Conservation (phyloP, 169 alveolate genomes). For the Plasmodium berghei region DNA sequence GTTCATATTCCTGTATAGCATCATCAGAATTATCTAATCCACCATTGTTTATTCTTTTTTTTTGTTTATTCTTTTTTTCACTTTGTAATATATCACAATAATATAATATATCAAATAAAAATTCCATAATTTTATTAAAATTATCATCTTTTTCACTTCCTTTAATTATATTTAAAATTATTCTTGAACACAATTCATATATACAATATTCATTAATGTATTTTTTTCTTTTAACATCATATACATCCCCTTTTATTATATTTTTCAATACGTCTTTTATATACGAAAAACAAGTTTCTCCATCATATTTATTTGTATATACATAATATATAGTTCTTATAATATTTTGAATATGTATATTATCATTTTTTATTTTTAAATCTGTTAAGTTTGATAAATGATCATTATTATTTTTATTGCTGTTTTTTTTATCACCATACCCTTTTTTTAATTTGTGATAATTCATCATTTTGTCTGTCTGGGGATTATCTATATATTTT, state of each 20-base stretch:
- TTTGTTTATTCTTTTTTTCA: conserved; percentile 16
- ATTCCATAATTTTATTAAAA: conserved; percentile 65
- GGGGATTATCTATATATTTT: neutral
- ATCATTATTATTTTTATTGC: neutral
- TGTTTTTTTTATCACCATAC: conserved; percentile 18
- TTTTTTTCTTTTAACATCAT: conserved; percentile 40
- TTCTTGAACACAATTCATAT: conserved; percentile 52
- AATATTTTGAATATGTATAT: conserved; percentile 70
- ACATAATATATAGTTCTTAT: conserved; percentile 66
- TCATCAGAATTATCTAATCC: neutral
- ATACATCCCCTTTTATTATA: conserved; percentile 64
- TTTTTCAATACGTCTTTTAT: conserved; percentile 66
- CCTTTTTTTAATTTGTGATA: conserved; percentile 18
- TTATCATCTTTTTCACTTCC: conserved; percentile 56
- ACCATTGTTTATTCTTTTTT: neutral
- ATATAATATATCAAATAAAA: conserved; percentile 67
- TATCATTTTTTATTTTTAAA: conserved; percentile 52
- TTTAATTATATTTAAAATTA: conserved; percentile 39
- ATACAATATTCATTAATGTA: conserved; percentile 55
- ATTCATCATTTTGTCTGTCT: conserved; percentile 22
- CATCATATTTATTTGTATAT: conserved; percentile 60
- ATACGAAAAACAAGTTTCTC: conserved; percentile 69
- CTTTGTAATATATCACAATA: conserved; percentile 58
- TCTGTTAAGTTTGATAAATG: conserved; percentile 17
- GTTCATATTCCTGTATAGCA: conserved; percentile 38